Conservation (phyloP, 1,284 basidiomycete species). For the Acaromyces ingoldii region DNA sequence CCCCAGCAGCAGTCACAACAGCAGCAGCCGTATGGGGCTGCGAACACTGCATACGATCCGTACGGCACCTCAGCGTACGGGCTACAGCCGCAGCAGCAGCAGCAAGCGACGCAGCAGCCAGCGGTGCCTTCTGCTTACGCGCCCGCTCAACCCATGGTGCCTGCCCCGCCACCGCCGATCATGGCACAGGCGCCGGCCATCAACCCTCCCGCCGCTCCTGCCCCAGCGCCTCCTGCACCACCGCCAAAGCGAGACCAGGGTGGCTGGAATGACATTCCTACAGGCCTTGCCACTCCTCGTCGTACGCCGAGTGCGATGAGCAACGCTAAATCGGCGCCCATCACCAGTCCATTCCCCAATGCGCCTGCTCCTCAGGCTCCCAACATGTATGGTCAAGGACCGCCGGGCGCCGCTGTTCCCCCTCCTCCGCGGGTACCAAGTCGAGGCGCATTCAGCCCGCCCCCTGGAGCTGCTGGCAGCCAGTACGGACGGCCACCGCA, state of each 20-base stretch:
- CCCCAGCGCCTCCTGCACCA: conserved; percentile 51
- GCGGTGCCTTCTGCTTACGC: conserved; percentile 20
- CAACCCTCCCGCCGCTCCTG: not conserved
- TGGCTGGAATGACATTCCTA: conserved; percentile 89
- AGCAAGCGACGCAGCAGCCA: conserved; percentile 21
- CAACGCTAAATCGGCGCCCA: conserved; percentile 51
- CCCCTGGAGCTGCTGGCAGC: conserved; percentile 12
- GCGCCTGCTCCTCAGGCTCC: conserved; percentile 38
- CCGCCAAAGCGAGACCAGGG: conserved; percentile 63
- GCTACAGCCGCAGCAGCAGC: conserved; percentile 30
- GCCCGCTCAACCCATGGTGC: conserved; percentile 34
- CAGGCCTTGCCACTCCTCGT: conserved; percentile 43
- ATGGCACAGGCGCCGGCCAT: not conserved
- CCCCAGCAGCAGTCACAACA: too few species aligned
- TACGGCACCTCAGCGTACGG: conserved; percentile 15
- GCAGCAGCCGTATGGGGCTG: too few species aligned
- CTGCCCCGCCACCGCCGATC: conserved; percentile 50
- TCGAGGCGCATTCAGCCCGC: conserved; percentile 52
- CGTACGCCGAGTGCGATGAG: conserved; percentile 34
- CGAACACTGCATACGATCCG: conserved; percentile 1
- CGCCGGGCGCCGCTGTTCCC: conserved; percentile 24
- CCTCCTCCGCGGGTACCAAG: conserved; percentile 47
- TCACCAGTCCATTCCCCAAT: conserved; percentile 85
- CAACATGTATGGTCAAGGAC: conserved; percentile 22
- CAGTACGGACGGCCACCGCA: conserved; percentile 7